These are phyloP conservation scores for Cyclospora cayetanensis DNA, from an alignment of 169 alveolate genomes.

Conservation along the genomic window DNA sequence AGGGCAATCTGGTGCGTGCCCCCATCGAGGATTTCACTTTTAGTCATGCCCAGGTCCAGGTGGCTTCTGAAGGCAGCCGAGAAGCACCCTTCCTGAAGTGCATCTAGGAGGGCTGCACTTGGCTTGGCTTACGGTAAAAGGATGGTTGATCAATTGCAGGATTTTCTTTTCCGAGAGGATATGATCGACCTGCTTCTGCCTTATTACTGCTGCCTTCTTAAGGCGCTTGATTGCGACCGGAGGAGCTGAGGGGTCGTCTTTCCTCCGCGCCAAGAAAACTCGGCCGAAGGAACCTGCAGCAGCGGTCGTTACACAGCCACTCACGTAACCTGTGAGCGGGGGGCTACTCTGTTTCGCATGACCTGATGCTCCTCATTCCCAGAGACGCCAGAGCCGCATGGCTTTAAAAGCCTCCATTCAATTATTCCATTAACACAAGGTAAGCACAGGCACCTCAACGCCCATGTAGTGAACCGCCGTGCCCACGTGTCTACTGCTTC, in stretches of 20 bases:
- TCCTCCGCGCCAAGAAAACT: slow-evolving; percentile 85
- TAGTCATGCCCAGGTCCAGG: too few species aligned
- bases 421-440: too few species aligned
- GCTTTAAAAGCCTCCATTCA: background rate
- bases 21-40: background rate
- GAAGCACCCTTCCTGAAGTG: too few species aligned
- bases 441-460: background rate
- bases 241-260: slow-evolving; percentile 72
- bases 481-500: background rate
- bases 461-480: background rate
- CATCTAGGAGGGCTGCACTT: too few species aligned
- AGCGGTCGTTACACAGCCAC: background rate
- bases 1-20: background rate
- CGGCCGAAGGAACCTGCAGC: slow-evolving; percentile 91
- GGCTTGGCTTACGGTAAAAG: slow-evolving; percentile 69
- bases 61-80: too few species aligned
- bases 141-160: slow-evolving; percentile 74
- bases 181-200: slow-evolving; percentile 86
- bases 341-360: background rate
- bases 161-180: slow-evolving; percentile 84
- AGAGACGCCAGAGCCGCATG: background rate
- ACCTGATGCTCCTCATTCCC: background rate
- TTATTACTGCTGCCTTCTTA: slow-evolving; percentile 83
- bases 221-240: slow-evolving; percentile 85
- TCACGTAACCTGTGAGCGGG: background rate